Conservation (phyloP, 768 basidiomycete species). For the Butyriboletus loyo region DNA sequence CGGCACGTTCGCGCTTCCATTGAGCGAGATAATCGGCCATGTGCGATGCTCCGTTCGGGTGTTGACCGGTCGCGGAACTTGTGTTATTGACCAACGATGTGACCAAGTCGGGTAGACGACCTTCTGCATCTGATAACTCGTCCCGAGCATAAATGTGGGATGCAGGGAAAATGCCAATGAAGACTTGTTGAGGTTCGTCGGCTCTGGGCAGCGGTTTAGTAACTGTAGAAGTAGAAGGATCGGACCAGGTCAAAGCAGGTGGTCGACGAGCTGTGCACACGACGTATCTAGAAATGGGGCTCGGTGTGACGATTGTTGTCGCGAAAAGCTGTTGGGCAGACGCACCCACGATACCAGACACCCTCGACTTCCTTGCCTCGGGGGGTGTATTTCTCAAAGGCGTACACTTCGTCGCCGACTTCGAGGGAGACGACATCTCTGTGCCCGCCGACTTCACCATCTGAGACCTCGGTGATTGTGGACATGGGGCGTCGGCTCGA, state of each 20-base stretch:
- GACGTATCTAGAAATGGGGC: slow-evolving; percentile 60
- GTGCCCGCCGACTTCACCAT: slow-evolving; percentile 62
- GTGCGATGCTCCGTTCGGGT: slow-evolving; percentile 33
- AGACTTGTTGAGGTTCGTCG: slow-evolving; percentile 82
- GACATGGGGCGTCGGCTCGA: slow-evolving; percentile 41
- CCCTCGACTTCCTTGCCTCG: slow-evolving; percentile 71
- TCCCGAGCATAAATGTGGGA: slow-evolving; percentile 86
- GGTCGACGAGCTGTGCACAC: slow-evolving; percentile 72
- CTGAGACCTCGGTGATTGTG: slow-evolving; percentile 44
- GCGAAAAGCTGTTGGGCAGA: slow-evolving; percentile 16
- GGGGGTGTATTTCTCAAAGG: slow-evolving; percentile 88
- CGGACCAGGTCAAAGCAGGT: slow-evolving; percentile 69
- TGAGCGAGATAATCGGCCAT: slow-evolving; percentile 46
- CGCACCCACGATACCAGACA: slow-evolving; percentile 93
- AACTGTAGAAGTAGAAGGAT: slow-evolving; percentile 40
- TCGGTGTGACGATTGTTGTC: not conserved
- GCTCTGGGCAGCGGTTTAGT: slow-evolving; percentile 51
- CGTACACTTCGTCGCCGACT: slow-evolving; percentile 95
- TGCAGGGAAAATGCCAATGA: slow-evolving; percentile 92
- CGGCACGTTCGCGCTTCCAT: slow-evolving; percentile 38
- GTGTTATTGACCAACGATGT: slow-evolving; percentile 45
- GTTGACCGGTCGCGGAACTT: slow-evolving; percentile 29
- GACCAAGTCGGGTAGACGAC: slow-evolving; percentile 75
- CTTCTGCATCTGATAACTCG: slow-evolving; percentile 84
- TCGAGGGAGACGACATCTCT: slow-evolving; percentile 83